A percentile compares a stretch with the other conserved stretches of the same genome.
These are phyloP conservation scores for Marchantia polymorpha DNA, from an alignment of 225 moss, liverwort and hornwort species.

Conservation along the genomic window DNA sequence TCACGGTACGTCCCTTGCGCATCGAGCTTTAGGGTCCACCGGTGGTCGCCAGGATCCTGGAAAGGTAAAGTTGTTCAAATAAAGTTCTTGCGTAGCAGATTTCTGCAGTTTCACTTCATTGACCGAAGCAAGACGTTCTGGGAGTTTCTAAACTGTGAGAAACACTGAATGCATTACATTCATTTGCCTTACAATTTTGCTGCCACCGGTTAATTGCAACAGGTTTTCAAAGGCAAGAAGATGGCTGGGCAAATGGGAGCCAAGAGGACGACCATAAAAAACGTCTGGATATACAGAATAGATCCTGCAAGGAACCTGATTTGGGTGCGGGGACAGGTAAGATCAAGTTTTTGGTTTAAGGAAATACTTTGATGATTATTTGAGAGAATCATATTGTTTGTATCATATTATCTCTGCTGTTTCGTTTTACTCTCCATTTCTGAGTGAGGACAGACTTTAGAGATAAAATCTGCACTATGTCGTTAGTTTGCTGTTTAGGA, in stretches of 20 bases:
- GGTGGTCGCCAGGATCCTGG: conserved; percentile 99
- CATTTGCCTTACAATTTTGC: too few species aligned
- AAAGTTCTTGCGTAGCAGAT: neutral
- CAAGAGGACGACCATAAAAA: conserved; percentile 83
- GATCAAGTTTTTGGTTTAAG: conserved; percentile 1
- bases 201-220: neutral
- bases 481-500: too few species aligned
- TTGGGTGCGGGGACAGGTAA: conserved; percentile 96
- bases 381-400: too few species aligned
- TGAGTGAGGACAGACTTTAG: too few species aligned
- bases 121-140: neutral
- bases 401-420: too few species aligned
- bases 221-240: conserved; percentile 99
- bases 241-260: conserved; percentile 99
- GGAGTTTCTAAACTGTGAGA: too few species aligned
- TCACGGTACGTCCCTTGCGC: conserved; percentile 94
- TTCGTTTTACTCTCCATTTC: too few species aligned
- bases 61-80: conserved; percentile 49
- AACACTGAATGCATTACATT: too few species aligned
- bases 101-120: neutral
- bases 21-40: conserved; percentile 97
- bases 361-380: too few species aligned
- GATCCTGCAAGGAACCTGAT: conserved; percentile 92
- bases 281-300: conserved; percentile 93
- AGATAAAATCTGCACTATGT: too few species aligned